Evolutionary conservation across 2,329 filamentous ascomycete genomes (phyloP), one percentile per base, ranked within the genome.

Genomic region (Aureobasidium pullulans): DNA sequence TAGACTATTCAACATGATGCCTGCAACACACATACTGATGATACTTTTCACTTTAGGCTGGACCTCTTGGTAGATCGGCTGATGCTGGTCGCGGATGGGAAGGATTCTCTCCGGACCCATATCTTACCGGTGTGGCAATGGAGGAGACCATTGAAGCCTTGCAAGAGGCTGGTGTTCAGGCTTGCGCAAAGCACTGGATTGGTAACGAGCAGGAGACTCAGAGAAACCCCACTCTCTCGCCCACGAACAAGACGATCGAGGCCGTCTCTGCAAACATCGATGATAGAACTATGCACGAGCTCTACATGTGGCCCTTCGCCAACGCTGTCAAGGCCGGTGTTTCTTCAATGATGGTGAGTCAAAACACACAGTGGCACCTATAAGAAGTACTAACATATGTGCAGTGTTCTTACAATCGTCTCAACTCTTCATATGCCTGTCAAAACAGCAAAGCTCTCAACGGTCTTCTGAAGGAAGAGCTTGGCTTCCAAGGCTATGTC

Each of bases 41-140:
- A 49, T 49, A 32, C 87, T 15, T 15, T 62, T 62, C n/a, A 31
- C 3, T 10, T 32, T 15, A 49, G 47, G 86, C 90, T 39, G 88
- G 88, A 0, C 82, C 89, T 1, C 69, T 91, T 1, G 88, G 88
- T 2, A 79, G 87, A 8, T 88, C 89, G 66, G 86, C 86, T 1
- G 78, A 84, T 52, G 88, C 85, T 13, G 88, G 88, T n/a, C 81
- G 88, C 42, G 88, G 83, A 65, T 91, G 87, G 88, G 88, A 91
- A 69, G 83, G 84, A 0, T 90, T 91, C 66, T 87, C 87, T 1
- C 73, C 81, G 1, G 88, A 92, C 67, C 88, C 88, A 0, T 82
- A 83, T 1, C 77, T 91, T 29, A 81, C 84, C 65, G 82, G 75
- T 2, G 67, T 77, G 60, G 80, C 75, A 1, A 80, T 73, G 32